Base-by-base conservation (phyloP, 352 stramenopile species). In the Pythium coloratum region DNA sequence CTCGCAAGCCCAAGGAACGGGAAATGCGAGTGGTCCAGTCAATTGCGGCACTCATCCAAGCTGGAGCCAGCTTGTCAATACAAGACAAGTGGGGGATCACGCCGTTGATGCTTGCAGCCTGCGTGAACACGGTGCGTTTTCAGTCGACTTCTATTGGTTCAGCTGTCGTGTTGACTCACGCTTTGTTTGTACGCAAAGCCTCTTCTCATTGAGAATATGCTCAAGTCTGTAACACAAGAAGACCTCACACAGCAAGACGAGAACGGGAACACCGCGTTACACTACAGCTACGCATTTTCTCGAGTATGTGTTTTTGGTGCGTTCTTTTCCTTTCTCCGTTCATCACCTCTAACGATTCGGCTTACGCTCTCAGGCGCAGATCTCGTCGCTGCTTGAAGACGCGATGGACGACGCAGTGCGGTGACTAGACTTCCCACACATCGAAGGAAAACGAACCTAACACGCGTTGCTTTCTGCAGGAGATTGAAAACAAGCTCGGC, bases 281-380 rank as follows among this genome's bases (percentile, higher is more conserved):
- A 92, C 59, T 90, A 92, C 61, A 80, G 76, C 59, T 92, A 92
- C 73, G 84, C 81, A 4, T 92, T 89, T 60, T 76, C 71, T 56
- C 73, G 77, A 50, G 80, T 87, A 68, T 8, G 6, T 58, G 33
- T 51, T 42, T 55, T 46, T 18, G 20, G 20, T 24, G 6, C 7
- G 36, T 3, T 59, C 13, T 14, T 26, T 6, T 24, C 7, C 7
- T 24, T 18, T 16, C 10, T 51, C 6, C 44, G 7, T 5, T 18
- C 4, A 20, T 54, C 18, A 32, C 20, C 9, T 36, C 49, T 34
- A 30, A 53, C 46, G 4, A 14, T 14, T 55, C 7, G 47, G 9
- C 6, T 34, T 34, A 10, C 10, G 20, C 2, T 32, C 33, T 2
- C 38, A 68, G 59, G 66, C 66, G 1, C 59, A 61, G 7, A 62